phyloP scores from a whole-genome alignment of 1,139 yeast species.

The Saccharomycopsis hybrid region DNA sequence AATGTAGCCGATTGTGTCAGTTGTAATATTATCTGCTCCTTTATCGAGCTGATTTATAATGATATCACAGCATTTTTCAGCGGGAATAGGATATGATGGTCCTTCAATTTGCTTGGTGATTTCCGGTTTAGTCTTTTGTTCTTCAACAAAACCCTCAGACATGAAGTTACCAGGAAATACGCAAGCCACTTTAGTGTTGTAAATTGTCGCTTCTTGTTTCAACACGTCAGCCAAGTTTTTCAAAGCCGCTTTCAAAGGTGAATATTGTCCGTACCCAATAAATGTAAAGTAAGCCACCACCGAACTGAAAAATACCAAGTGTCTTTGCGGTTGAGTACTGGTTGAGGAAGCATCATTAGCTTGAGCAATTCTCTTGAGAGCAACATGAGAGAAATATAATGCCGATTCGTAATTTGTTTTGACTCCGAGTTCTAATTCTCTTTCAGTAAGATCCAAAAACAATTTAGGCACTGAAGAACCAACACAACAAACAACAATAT shows the following conservation, averaged over 20 bases:
- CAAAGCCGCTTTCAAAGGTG: conserved; percentile 82
- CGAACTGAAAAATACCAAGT: conserved; percentile 73
- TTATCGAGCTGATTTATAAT: conserved; percentile 49
- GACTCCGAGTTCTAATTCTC: conserved; percentile 57
- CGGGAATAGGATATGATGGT: conserved; percentile 62
- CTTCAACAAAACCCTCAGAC: conserved; percentile 81
- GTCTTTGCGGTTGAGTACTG: conserved; percentile 32
- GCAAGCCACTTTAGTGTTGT: conserved; percentile 53
- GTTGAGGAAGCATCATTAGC: conserved; percentile 17
- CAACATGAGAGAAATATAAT: conserved; percentile 60
- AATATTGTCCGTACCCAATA: conserved; percentile 87
- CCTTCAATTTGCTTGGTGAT: conserved; percentile 86
- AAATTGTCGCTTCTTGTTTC: conserved; percentile 74
- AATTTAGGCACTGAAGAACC: conserved; percentile 81
- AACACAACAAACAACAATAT: conserved; percentile 77
- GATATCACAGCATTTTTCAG: conserved; percentile 58
- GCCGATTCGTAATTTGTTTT: conserved; percentile 69
- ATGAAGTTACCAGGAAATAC: conserved; percentile 86
- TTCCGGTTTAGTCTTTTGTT: conserved; percentile 77
- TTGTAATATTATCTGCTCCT: conserved; percentile 72
- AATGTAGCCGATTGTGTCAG: conserved; percentile 85
- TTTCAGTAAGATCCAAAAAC: conserved; percentile 57
- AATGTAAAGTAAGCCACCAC: conserved; percentile 79
- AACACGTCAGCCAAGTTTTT: conserved; percentile 67
- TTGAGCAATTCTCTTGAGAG: conserved; percentile 32